These are phyloP conservation scores for Lachnellula subtilissima DNA, from an alignment of 2,329 filamentous ascomycete species.

Conservation along the genomic window DNA sequence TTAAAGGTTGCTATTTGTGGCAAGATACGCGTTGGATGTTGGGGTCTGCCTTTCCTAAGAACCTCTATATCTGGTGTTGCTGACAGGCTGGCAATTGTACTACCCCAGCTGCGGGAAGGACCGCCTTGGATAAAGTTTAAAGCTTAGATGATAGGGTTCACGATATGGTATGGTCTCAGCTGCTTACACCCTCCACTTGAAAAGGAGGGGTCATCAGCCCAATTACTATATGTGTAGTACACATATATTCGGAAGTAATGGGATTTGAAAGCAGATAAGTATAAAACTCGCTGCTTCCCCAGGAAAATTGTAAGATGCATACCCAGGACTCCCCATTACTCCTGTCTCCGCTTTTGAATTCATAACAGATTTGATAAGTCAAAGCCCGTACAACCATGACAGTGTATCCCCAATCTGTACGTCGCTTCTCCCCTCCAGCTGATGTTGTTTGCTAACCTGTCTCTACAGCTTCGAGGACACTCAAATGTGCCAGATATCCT, in stretches of 20 bases:
- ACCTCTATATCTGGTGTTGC: not conserved
- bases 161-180: not conserved
- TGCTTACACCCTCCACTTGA: not conserved
- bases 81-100: not conserved
- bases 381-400: not conserved
- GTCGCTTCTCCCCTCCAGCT: not conserved
- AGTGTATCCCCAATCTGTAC: not conserved
- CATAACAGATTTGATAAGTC: not conserved
- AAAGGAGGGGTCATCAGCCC: not conserved
- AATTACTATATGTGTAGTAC: too few species aligned
- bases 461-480: not conserved
- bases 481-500: not conserved
- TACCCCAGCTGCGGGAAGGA: not conserved
- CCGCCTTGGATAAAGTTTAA: not conserved
- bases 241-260: too few species aligned
- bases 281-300: too few species aligned
- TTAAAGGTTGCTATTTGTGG: not conserved
- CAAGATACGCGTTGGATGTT: not conserved
- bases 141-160: not conserved
- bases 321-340: too few species aligned
- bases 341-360: not conserved
- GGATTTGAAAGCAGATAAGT: too few species aligned
- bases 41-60: not conserved
- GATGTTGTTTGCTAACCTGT: not conserved
- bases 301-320: too few species aligned